Base-by-base conservation (phyloP, 768 basidiomycete species). In the Boletus fagicola region DNA sequence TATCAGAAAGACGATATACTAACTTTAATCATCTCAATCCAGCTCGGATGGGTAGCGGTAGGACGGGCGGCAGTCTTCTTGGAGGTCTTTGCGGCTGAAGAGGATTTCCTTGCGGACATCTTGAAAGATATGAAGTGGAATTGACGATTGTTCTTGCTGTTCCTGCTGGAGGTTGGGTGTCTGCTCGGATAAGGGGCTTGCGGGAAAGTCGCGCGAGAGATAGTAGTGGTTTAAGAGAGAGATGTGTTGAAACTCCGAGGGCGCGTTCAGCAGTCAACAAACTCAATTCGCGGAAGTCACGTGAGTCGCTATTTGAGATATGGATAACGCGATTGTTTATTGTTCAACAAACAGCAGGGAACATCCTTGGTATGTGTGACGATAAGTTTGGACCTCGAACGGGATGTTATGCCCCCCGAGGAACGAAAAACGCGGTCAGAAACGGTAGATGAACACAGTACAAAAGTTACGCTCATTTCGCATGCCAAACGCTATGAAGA, bases 21-120 rank as follows among this genome's bases (percentile, higher is more conserved):
- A 65, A 88, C 88, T 80, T 89, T 90, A 72, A 91, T 90, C 88
- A 91, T 91, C 54, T 90, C 87, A 56, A 84, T 77, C 87, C 87
- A 89, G 58, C 79, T 71, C 16, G 79, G 79, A 62, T 81, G 79
- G 48, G 59, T 57, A 22, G 66, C 42, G 30, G 49, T 56, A 55
- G 77, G 66, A 47, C 75, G 75, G 53, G 76, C 59, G 58, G 62
- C 61, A 53, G 52, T 53, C 58, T 58, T 74, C 68, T 65, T 70
- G 48, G 77, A 64, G 20, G 77, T 70, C 73, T 81, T 84, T 69
- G 80, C 71, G 48, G 75, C 61, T 52, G 69, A 63, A 54, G 78
- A 68, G 36, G 80, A 62, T 69, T 83, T 85, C 75, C 78, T 82
- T 40, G 45, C n/a, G 33, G 59, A 69, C 71, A 72, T 72, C 56